These are phyloP conservation scores for Leccinum olivaceopallidum DNA, from an alignment of 768 basidiomycete genomes.

Conservation along the genomic window DNA sequence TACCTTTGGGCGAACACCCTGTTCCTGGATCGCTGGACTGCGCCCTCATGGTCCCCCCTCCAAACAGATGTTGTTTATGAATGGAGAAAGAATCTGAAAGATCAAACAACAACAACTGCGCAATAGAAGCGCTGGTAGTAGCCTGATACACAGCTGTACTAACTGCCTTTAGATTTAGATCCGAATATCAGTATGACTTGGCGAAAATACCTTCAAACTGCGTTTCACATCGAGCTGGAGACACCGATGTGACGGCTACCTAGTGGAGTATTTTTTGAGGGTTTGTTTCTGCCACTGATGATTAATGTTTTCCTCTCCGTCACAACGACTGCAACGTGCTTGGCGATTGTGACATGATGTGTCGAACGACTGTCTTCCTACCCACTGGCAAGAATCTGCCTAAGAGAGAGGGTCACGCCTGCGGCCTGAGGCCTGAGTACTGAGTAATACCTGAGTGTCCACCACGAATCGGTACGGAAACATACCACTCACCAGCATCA, in stretches of 20 bases:
- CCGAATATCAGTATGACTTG: background rate
- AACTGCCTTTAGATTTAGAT: background rate
- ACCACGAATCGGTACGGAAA: background rate
- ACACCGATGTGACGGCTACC: background rate
- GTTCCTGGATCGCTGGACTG: background rate
- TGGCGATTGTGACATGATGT: background rate
- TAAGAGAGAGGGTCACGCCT: background rate
- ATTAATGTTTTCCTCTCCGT: background rate
- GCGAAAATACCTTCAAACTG: background rate
- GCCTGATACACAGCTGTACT: background rate
- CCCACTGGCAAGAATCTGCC: too few species aligned
- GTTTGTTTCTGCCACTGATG: background rate
- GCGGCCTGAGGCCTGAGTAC: background rate
- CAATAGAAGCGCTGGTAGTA: background rate
- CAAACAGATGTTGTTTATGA: background rate
- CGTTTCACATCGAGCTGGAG: background rate
- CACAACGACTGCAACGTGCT: background rate
- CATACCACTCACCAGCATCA: background rate
- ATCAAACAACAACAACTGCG: background rate
- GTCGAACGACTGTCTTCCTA: too few species aligned
- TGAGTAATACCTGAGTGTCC: background rate
- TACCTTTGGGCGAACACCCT: background rate
- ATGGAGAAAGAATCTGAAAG: background rate
- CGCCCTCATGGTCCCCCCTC: background rate
- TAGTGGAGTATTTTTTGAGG: background rate